Evolutionary conservation across 2,329 filamentous ascomycete genomes (phyloP), one percentile per base, ranked within the genome.

Genomic region (Immersiporthe knoxdaviesiana): DNA sequence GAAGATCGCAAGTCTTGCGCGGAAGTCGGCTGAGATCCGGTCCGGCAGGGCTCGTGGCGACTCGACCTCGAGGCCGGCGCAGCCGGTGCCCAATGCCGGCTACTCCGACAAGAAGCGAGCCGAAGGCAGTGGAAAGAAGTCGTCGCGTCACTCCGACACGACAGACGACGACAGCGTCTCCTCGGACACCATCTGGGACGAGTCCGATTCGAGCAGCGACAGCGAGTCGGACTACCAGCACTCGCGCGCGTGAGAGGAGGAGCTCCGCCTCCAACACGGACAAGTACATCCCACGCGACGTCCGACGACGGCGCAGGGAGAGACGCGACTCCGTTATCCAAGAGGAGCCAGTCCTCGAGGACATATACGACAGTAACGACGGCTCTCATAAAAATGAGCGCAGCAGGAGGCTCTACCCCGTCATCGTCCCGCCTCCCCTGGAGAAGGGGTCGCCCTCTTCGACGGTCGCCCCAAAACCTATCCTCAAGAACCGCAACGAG

Each of bases 401-500:
- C 7, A 75, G 76, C 1, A 75, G 75, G 8, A 78, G 76, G 63
- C 67, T 72, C 0, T 81, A 83, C 66, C 82, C 81, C 0, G 77
- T 80, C 69, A 82, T 84, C 64, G 82, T 83, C 5, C 78, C 76
- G 8, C 75, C 77, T 10, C 77, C 75, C 68, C 74, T 76, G n/a
- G 67, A 72, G 24, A 72, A 75, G 7, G 77, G 76, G 1, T 78
- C 80, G 0, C 77, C 80, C 0, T 74, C 79, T 3, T 72, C 72
- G 37, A 81, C 78, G 2, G 78, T 80, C 0, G 77, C 74, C 68
- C 87, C 87, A 1, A 88, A 88, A 73, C 84, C 86, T 6, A 89
- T 89, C n/a, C 79, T 89, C 24, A 89, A 89, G 79, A 89, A 89
- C 75, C 84, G 82, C 73, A 87, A 87, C 70, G 83, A 84, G 61